phyloP scores from a whole-genome alignment of 306 rosid species.

The Trifolium repens region DNA sequence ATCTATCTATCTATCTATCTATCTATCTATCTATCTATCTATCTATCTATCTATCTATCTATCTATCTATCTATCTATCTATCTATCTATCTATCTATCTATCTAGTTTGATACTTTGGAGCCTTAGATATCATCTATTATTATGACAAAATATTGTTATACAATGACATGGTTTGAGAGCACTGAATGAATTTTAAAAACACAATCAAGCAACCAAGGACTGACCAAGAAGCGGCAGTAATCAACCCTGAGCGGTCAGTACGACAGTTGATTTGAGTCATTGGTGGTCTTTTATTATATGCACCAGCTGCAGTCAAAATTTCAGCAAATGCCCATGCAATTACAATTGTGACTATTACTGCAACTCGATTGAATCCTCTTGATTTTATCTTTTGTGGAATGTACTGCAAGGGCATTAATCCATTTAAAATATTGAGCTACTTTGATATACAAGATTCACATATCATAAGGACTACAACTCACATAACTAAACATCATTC shows the following conservation, averaged over 20 bases:
- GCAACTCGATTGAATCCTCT: slow-evolving; percentile 66
- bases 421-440: slow-evolving; percentile 5
- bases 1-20: too few species aligned
- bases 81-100: too few species aligned
- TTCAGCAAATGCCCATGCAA: slow-evolving; percentile 83
- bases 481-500: background rate
- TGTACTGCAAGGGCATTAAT: slow-evolving; percentile 64
- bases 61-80: too few species aligned
- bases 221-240: slow-evolving; percentile 79
- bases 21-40: too few species aligned
- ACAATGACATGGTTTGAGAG: background rate
- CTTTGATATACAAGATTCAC: background rate
- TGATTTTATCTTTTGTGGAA: slow-evolving; percentile 54
- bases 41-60: too few species aligned
- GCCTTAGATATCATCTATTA: slow-evolving; percentile 4
- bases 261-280: slow-evolving; percentile 83
- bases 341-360: slow-evolving; percentile 58
- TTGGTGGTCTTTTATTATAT: slow-evolving; percentile 59
- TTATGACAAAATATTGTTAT: background rate
- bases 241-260: slow-evolving; percentile 95
- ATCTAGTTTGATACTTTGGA: slow-evolving; percentile 17
- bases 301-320: slow-evolving; percentile 89
- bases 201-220: slow-evolving; percentile 19
- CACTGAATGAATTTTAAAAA: slow-evolving; percentile 18
- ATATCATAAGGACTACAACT: background rate